Percentiles rank a stretch among this genome's conserved stretches.
Conservation (phyloP, 139 green algal species). For the Trebouxia sp. region DNA sequence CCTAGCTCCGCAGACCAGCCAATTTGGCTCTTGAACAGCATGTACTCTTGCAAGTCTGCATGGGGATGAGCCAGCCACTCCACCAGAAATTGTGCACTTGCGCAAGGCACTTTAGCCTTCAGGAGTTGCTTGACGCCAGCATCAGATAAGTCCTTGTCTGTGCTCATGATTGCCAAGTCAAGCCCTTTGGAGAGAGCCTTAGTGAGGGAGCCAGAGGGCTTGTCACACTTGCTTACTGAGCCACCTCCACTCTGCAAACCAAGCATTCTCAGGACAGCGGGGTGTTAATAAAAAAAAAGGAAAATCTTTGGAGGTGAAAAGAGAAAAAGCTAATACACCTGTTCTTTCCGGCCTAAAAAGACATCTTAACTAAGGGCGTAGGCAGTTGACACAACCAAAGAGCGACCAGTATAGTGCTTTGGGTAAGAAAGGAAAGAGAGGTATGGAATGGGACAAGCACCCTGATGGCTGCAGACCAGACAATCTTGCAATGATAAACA, state of each 20-base stretch:
- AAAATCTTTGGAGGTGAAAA: no score
- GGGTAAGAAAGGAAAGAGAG: no score
- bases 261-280: neutral
- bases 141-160: neutral
- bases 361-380: no score
- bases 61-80: conserved; percentile 18
- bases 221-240: conserved; percentile 6
- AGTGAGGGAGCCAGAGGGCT: neutral
- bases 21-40: conserved; percentile 4
- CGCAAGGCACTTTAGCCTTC: conserved; percentile 17
- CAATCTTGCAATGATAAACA: no score
- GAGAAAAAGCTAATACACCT: no score
- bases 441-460: no score
- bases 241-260: conserved; percentile 8
- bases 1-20: neutral
- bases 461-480: no score
- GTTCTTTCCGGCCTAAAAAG: no score
- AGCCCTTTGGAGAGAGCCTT: neutral
- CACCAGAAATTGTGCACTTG: neutral
- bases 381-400: no score
- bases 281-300: no score
- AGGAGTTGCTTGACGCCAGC: neutral
- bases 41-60: neutral
- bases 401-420: no score
- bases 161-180: conserved; percentile 6